Base-by-base conservation (phyloP, 2,329 filamentous ascomycete genomes). In the Ilyonectria robusta region DNA sequence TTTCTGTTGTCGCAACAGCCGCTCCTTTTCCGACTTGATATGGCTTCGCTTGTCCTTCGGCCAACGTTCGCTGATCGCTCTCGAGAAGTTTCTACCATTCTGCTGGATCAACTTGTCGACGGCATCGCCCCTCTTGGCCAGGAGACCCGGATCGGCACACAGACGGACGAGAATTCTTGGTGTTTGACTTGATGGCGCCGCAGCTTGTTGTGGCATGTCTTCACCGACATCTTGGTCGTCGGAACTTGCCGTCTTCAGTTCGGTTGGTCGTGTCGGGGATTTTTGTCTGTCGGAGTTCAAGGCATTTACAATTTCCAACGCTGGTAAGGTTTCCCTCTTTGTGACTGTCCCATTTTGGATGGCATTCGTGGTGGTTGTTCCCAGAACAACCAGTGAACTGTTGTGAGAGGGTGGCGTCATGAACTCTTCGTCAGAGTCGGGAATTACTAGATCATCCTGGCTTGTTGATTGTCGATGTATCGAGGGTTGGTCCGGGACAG, bases 381-480 rank as follows among this genome's bases (percentile, higher is more conserved):
- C 51, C n/a, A 55, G 23, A 48, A 69, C 50, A 19, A 61, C 64
- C 10, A 70, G 55, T 21, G 74, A 71, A 9, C 42, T 67, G 21
- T 72, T 75, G 54, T 71, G 72, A 17, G 77, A 78, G 21, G 74
- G 79, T 73, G 61, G 75, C 66, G 73, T 85, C 44, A 85, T 71
- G 47, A 84, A 85, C 48, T 89, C 87, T 48, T 89, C 87, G 50
- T 89, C 88, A 0, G 88, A 90, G 70, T 90, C 88, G 58, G 85
- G 81, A 46, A 89, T 85, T 7, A 88, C 76, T 37, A 81, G 78
- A 33, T 81, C 78, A 59, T 81, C 71, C 21, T 44, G 69, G 50
- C 77, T 76, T 31, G 62, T 65, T 51, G 57, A 70, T 55, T 69
- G 48, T 57, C 29, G 33, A 10, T 17, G 8, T 35, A 19, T n/a